These are phyloP conservation scores for Dovyalis caffra DNA, from an alignment of 345 rosid genomes.

Conservation along the genomic window DNA sequence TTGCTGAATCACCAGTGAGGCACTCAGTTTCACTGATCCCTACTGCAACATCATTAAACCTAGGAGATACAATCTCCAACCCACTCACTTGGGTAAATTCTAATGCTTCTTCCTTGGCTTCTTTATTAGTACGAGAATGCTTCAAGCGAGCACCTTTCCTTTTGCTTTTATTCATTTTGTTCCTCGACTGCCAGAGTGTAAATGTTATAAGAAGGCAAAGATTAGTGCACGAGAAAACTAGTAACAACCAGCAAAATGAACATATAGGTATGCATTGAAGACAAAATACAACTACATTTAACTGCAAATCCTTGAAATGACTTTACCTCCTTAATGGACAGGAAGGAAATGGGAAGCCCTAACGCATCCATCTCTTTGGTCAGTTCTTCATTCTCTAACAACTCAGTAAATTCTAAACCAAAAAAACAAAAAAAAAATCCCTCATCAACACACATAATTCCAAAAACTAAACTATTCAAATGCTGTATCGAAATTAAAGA, in stretches of 20 bases:
- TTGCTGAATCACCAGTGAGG: conserved; percentile 20
- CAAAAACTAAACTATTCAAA: neutral
- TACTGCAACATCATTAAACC: conserved; percentile 57
- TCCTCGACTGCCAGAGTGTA: conserved; percentile 39
- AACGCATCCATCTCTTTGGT: conserved; percentile 53
- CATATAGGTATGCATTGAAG: too few relatives aligned
- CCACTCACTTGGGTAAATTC: conserved; percentile 42
- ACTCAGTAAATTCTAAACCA: conserved; percentile 29
- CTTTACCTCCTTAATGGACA: conserved; percentile 61
- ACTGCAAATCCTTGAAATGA: neutral
- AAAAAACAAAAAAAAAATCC: conserved; percentile 7
- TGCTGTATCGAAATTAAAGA: too few relatives aligned
- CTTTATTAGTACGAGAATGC: conserved; percentile 21
- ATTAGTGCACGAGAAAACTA: too few relatives aligned
- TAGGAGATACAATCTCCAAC: conserved; percentile 47
- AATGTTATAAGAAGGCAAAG: neutral
- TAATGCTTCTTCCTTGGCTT: conserved; percentile 22
- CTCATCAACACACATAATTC: neutral
- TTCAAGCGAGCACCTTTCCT: conserved; percentile 34
- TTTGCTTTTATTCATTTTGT: conserved; percentile 31
- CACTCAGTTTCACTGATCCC: conserved; percentile 27
- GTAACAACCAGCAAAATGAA: too few relatives aligned
- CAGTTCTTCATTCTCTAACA: conserved; percentile 45
- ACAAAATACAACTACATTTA: neutral
- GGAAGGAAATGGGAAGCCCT: conserved; percentile 81